phyloP scores from a whole-genome alignment of 495 filamentous ascomycete species.

The Saxophila tyrrhenica region DNA sequence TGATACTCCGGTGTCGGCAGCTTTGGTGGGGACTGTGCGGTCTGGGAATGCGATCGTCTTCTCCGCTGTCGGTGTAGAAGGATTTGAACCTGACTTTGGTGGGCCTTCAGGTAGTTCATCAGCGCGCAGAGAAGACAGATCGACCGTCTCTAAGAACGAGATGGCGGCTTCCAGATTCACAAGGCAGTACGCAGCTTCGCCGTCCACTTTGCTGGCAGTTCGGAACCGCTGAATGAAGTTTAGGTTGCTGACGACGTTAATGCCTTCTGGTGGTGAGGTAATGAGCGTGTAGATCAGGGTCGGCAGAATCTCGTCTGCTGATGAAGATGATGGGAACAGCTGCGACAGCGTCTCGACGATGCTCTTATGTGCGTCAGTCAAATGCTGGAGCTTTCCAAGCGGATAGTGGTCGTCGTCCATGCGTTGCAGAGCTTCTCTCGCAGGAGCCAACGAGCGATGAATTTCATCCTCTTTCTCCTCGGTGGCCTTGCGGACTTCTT shows the following conservation, averaged over 20 bases:
- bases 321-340: constrained; percentile 74
- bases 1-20: constrained; percentile 7
- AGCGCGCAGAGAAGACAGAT: constrained; percentile 80
- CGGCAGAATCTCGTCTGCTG: constrained; percentile 91
- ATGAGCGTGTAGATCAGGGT: constrained; percentile 93
- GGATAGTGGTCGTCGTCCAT: constrained; percentile 87
- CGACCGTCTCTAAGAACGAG: constrained; percentile 93
- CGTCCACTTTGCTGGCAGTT: constrained; percentile 71
- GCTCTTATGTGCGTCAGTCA: constrained; percentile 80
- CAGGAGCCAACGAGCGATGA: constrained; percentile 56
- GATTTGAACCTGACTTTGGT: constrained; percentile 40
- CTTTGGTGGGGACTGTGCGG: not conserved
- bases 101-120: constrained; percentile 61
- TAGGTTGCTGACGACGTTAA: constrained; percentile 84
- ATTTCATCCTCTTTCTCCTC: constrained; percentile 58
- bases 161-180: constrained; percentile 94
- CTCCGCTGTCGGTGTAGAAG: constrained; percentile 36
- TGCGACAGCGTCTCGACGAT: constrained; percentile 81
- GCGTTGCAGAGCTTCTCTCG: constrained; percentile 59
- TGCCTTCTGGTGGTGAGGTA: constrained; percentile 73
- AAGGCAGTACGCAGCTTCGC: constrained; percentile 90
- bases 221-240: constrained; percentile 92
- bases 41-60: not conserved
- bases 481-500: constrained; percentile 35
- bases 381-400: constrained; percentile 78